Conservation (phyloP, 768 basidiomycete species). For the Lactarius hengduanensis region DNA sequence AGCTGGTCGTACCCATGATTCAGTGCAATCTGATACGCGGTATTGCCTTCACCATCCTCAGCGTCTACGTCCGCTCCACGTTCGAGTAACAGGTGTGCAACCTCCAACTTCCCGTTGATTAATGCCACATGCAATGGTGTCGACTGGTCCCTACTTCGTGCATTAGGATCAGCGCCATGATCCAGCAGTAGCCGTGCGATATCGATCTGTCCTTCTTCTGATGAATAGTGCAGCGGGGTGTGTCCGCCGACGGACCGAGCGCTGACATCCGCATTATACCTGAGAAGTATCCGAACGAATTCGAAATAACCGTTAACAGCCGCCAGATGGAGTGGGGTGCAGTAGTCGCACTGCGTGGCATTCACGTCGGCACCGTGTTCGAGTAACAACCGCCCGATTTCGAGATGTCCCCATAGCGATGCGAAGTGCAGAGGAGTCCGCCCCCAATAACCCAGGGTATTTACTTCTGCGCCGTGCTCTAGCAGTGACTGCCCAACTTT, state of each 20-base stretch:
- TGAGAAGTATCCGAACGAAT: neutral
- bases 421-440: neutral
- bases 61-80: neutral
- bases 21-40: neutral
- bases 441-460: too few species aligned
- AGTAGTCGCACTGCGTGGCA: neutral
- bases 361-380: neutral
- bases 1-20: neutral
- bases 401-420: neutral
- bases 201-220: neutral
- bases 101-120: neutral
- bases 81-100: neutral
- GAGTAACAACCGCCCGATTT: neutral
- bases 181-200: neutral
- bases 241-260: neutral
- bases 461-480: too few species aligned
- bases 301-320: neutral
- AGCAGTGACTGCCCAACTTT: too few species aligned
- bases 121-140: neutral
- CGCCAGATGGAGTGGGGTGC: neutral
- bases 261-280: neutral
- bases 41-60: neutral
- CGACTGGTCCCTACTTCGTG: neutral
- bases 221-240: neutral
- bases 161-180: neutral